Base-by-base conservation (phyloP, 768 basidiomycete species). In the Suillus occidentalis region DNA sequence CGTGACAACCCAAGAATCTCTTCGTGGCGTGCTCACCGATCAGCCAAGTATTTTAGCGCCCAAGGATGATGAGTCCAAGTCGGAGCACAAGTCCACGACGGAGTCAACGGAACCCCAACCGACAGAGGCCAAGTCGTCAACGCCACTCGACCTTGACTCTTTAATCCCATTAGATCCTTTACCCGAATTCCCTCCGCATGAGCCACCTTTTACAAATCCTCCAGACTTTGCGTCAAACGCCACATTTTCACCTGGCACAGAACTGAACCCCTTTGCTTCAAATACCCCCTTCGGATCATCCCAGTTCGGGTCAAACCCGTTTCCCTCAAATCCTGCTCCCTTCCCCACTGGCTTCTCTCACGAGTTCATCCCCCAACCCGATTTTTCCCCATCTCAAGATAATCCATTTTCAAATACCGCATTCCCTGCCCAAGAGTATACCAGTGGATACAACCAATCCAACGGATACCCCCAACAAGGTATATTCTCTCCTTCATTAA, bases 131-230 rank as follows among this genome's bases (percentile, higher is more conserved):
- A 49, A 22, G 47, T 49, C 13, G 22, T 28, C 66, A 18, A 25
- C 68, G 14, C 25, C 66, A 34, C 62, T 75, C 28, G 67, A 72
- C 18, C 69, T 76, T 22, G 68, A 76, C 50, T 61, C 74, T 28
- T 69, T 75, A 28, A 70, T 76, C 1, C 74, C 74, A 13, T 72
- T 75, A 36, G 72, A 76, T 6, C 57, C 59, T 13, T 63, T 73
- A 25, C n/a, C 67, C 31, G 58, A 59, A 59, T 59, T 59, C 6
- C 40, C 40, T 20, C 40, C 56, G 8, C 37, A 39, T 18, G 56
- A 58, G 14, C 12, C 39, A 18, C 16, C 57, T 18, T 58, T 40
- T 18, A 40, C 37, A 9, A 40, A 25, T 9, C 40, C 57, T 5
- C 10, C 57, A 10, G 22, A 39, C n/a, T 58, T 58, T 25, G 8